Percentiles rank a stretch among this genome's conserved stretches.
Conservation (phyloP, 257 asterid species). For the Forsythia suspensa region DNA sequence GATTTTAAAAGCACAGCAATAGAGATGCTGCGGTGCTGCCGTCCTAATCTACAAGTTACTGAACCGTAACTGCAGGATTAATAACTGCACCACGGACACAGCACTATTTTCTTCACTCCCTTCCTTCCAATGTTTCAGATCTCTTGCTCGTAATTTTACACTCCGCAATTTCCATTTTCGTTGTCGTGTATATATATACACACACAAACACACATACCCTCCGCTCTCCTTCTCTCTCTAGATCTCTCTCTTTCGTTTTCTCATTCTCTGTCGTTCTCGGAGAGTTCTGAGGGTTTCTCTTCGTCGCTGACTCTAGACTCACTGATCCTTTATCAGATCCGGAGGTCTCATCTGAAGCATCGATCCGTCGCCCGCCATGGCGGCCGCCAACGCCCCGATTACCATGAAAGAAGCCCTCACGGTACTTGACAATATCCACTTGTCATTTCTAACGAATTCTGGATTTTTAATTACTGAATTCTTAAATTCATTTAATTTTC, state of each 20-base stretch:
- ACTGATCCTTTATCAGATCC: conserved; percentile 52
- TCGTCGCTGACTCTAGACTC: conserved; percentile 30
- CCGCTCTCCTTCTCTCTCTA: conserved; percentile 19
- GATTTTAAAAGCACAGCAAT: too few relatives aligned
- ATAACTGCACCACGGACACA: conserved; percentile 20
- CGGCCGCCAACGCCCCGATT: conserved; percentile 99
- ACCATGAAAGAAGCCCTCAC: conserved; percentile 95
- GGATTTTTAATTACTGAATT: not conserved
- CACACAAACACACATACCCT: not conserved
- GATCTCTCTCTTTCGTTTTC: conserved; percentile 29
- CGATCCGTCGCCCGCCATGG: conserved; percentile 65
- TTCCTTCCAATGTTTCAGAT: conserved; percentile 29
- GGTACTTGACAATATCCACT: conserved; percentile 40
- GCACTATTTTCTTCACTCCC: conserved; percentile 4
- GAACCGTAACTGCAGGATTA: conserved; percentile 25
- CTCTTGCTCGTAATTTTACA: conserved; percentile 13
- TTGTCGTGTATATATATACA: conserved; percentile 7
- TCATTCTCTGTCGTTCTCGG: conserved; percentile 27
- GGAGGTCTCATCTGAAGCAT: conserved; percentile 46
- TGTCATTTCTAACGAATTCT: not conserved
- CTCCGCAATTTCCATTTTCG: conserved; percentile 20
- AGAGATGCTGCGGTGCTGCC: too few relatives aligned
- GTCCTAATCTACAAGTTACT: not conserved
- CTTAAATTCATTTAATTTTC: conserved; percentile 23
- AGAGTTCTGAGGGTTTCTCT: conserved; percentile 50